A percentile compares a stretch with the other conserved stretches of the same genome.
Evolutionary conservation across 1,284 basidiomycete species (phyloP).

Genomic region (Fomitopsis pinicola): DNA sequence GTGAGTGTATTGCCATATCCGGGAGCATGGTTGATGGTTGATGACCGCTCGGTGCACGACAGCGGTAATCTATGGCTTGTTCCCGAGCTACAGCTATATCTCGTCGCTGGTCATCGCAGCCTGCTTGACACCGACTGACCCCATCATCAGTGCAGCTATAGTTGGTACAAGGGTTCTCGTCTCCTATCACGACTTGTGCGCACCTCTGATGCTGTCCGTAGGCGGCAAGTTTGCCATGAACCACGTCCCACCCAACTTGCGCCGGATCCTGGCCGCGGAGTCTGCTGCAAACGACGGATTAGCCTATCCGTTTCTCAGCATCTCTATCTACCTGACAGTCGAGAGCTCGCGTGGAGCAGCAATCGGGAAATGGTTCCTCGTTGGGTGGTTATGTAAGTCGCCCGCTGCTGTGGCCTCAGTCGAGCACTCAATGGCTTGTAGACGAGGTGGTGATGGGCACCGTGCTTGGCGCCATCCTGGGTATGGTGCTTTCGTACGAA

Average conservation of each 20-base stretch:
- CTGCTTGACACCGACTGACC: constrained; percentile 92
- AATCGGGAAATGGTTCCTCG: constrained; percentile 74
- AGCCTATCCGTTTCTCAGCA: constrained; percentile 89
- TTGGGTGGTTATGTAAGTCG: constrained; percentile 73
- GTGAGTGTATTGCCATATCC: constrained; percentile 27
- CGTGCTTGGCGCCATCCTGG: constrained; percentile 72
- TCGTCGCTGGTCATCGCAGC: constrained; percentile 85
- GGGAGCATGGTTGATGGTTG: not conserved
- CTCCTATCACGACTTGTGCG: not conserved
- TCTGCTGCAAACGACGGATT: constrained; percentile 86
- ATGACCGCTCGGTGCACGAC: not conserved
- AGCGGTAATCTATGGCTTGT: constrained; percentile 51
- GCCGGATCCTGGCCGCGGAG: constrained; percentile 87
- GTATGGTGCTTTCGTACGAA: constrained; percentile 27
- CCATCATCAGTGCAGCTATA: constrained; percentile 67
- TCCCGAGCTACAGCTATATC: constrained; percentile 66
- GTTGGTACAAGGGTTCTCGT: constrained; percentile 36
- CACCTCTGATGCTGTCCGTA: constrained; percentile 13
- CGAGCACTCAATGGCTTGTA: constrained; percentile 22
- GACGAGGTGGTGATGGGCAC: constrained; percentile 87
- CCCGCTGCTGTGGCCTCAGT: not conserved
- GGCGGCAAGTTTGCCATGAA: constrained; percentile 87
- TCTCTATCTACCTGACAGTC: constrained; percentile 84
- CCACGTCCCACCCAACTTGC: constrained; percentile 83
- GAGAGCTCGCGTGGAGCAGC: constrained; percentile 63